Base-by-base conservation (phyloP, 2,329 filamentous ascomycete species). In the Sclerotiophoma versabilis region DNA sequence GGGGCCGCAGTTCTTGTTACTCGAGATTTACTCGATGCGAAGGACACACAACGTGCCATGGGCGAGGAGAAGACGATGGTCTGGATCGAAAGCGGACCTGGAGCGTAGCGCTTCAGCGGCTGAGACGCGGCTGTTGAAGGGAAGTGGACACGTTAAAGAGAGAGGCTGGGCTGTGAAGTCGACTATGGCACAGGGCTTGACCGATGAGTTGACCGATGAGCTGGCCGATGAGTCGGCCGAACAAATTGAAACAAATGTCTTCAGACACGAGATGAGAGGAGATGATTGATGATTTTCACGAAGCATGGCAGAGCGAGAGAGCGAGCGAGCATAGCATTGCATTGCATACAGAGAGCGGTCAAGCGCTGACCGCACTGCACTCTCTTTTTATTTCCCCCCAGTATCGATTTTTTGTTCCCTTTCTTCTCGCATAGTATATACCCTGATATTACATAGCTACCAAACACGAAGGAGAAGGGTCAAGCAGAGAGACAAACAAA, bases 311-410 rank as follows among this genome's bases (percentile, higher is more conserved):
- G 14, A 29, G 27, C 15, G 29, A 46, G 33, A 17, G 36, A 44
- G 47, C 23, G 19, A 41, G 37, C 37, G 25, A 41, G n/a, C n/a
- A n/a, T n/a, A n/a, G n/a, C n/a, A n/a, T 7, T 9, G 37, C 23
- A n/a, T 25, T 37, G 32, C 25, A 37, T 33, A 41, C 23, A 29
- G 22, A 32, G 37, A 19, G 23, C 2, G 48, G 50, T 54, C 50
- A 54, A 54, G 50, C 50, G 50, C 50, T 54, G 50, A 54, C 44
- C 26, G 41, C 33, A 23, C 34, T 41, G 30, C 20, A 33, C 4
- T 20, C 37, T 34, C 5, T 27, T 39, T 19, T 33, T n/a, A 22
- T 27, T 26, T 33, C 29, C 6, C n/a, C 20, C 22, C 30, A n/a
- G n/a, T n/a, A n/a, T n/a, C n/a, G n/a, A n/a, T n/a, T 25, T 27